Percentiles rank a stretch among this genome's conserved stretches.
These are phyloP conservation scores for Pichia heedii DNA, from an alignment of 805 yeast species.

Conservation along the genomic window DNA sequence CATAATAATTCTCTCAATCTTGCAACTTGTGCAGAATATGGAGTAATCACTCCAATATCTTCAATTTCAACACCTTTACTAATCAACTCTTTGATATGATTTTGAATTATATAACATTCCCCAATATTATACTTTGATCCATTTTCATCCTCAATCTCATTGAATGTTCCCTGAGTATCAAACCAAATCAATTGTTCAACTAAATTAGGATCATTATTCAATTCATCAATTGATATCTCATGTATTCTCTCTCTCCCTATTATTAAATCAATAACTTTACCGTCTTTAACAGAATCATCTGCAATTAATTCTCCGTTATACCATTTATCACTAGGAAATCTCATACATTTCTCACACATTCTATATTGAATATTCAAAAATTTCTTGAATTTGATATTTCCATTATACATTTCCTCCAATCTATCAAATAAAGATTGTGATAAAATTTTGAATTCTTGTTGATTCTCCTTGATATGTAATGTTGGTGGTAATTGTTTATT, in stretches of 20 bases:
- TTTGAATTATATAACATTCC: constrained; percentile 55
- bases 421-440: constrained; percentile 77
- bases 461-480: constrained; percentile 37
- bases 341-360: constrained; percentile 75
- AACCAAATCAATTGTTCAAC: constrained; percentile 61
- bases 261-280: constrained; percentile 43
- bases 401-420: constrained; percentile 40
- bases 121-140: constrained; percentile 67
- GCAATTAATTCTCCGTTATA: constrained; percentile 61
- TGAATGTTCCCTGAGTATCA: constrained; percentile 91
- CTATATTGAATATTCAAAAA: constrained; percentile 76
- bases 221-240: constrained; percentile 26
- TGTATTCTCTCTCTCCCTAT: constrained; percentile 13
- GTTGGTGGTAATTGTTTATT: constrained; percentile 90
- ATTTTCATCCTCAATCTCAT: constrained; percentile 34
- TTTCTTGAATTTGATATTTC: constrained; percentile 34
- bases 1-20: constrained; percentile 41
- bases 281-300: constrained; percentile 44
- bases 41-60: constrained; percentile 79
- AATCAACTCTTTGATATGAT: constrained; percentile 47
- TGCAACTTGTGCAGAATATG: constrained; percentile 82
- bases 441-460: constrained; percentile 35
- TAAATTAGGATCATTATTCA: constrained; percentile 30
- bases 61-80: constrained; percentile 42
- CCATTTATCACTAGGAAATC: constrained; percentile 59